Evolutionary conservation across 2,329 filamentous ascomycete genomes (phyloP), one percentile per base, ranked within the genome.

Genomic region (Pseudonectria buxi): DNA sequence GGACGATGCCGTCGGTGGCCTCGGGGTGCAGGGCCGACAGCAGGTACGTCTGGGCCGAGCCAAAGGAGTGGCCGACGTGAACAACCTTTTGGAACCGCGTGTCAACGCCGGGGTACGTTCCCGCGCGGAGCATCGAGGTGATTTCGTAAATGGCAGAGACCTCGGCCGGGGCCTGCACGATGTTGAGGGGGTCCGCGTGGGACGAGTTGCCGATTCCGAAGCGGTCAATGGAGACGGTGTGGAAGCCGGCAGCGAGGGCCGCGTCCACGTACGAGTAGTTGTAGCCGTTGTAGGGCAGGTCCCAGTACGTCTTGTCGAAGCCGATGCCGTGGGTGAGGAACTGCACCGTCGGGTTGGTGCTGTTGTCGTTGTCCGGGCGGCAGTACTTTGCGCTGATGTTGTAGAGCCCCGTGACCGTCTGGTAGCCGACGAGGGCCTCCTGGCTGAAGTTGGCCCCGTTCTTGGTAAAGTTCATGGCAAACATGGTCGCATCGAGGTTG

Each of bases 11-110:
- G 41, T 81, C 70, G 26, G 71, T 75, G 37, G 74, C 59, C 35
- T 64, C 50, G 1, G 76, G 75, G 47, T 76, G 62, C 38, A 61
- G 52, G 30, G 65, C 65, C 7, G 72, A 69, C 14, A 83, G 62
- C 31, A 59, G 66, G 55, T 76, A 79, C 3, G 69, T 72, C 46
- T 76, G 72, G 6, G 69, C 58, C 0, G 76, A 77, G 24, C 79
- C 79, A 46, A 78, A 83, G 0, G 72, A 78, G 61, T 83, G 78
- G 10, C 78, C 79, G 12, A 79, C 64, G 51, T 83, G 78, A 7
- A 78, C 61, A 15, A 76, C 59, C 48, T 71, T 68, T 29, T 50
- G 38, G 45, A 59, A 65, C 14, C 43, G 44, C 30, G 54, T 45
- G 18, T 51, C 51, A n/a, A 72, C 54, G 14, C 60, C 57, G 0